Evolutionary conservation across 1,284 basidiomycete genomes (phyloP).

Genomic region (Fomitopsis palustris): DNA sequence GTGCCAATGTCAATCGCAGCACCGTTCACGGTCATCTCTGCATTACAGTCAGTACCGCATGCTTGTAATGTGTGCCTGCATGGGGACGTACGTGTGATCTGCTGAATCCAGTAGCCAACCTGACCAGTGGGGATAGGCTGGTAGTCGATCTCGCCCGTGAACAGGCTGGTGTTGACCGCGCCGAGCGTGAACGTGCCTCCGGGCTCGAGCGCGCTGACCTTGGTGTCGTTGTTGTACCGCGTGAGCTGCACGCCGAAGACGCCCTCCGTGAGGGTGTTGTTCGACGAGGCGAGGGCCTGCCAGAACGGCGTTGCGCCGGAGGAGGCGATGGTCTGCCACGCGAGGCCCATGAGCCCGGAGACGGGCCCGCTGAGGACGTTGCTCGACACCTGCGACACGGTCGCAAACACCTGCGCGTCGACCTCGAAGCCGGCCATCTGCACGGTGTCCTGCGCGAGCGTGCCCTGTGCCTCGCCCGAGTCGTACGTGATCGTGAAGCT

Average conservation of each 20-base stretch:
- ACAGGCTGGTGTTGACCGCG: constrained; percentile 62
- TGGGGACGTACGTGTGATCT: constrained; percentile 14
- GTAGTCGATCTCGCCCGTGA: constrained; percentile 80
- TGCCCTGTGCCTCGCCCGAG: constrained; percentile 33
- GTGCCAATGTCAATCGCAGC: constrained; percentile 44
- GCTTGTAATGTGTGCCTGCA: neutral
- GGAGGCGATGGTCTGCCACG: constrained; percentile 32
- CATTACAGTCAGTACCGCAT: neutral
- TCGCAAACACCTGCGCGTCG: constrained; percentile 39
- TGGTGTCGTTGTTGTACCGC: constrained; percentile 60
- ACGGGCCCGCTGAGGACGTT: constrained; percentile 26
- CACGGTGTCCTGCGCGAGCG: constrained; percentile 34
- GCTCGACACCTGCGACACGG: constrained; percentile 25
- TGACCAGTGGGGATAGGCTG: constrained; percentile 49
- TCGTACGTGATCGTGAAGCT: constrained; percentile 28
- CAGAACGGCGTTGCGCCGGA: constrained; percentile 42
- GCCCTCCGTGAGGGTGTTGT: constrained; percentile 55
- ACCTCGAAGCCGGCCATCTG: constrained; percentile 37
- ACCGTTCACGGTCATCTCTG: constrained; percentile 59
- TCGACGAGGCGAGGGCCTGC: constrained; percentile 60
- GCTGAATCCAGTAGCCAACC: constrained; percentile 33
- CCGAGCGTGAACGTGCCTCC: constrained; percentile 85
- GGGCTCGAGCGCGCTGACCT: constrained; percentile 48
- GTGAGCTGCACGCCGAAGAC: constrained; percentile 83
- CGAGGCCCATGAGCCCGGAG: constrained; percentile 37